phyloP scores from a whole-genome alignment of 441 rosid species.

The Aquilaria agallochum region DNA sequence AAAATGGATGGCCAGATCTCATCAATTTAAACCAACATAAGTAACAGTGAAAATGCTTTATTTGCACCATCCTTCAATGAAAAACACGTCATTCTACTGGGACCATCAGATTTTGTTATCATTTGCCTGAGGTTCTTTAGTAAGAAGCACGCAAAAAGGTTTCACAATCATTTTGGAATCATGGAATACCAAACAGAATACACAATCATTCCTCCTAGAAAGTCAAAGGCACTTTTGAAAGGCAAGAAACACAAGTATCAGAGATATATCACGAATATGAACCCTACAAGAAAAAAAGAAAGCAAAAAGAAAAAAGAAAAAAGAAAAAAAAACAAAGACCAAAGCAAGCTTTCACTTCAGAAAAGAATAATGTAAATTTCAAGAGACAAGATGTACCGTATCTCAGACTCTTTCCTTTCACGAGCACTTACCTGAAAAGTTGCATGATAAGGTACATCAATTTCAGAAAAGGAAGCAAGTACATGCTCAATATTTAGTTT shows the following conservation, averaged over 20 bases:
- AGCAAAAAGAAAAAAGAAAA: constrained; percentile 4
- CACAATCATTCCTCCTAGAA: too few relatives aligned
- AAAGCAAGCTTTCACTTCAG: constrained; percentile 5
- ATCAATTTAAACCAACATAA: too few relatives aligned
- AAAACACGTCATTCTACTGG: too few relatives aligned
- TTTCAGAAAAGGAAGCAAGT: constrained; percentile 12
- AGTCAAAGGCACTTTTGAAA: too few relatives aligned
- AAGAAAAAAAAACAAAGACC: constrained; percentile 1
- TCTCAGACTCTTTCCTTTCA: constrained; percentile 96
- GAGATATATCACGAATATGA: constrained; percentile 1
- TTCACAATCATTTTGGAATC: neutral
- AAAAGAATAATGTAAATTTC: neutral
- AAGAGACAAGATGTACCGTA: constrained; percentile 47
- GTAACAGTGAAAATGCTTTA: too few relatives aligned
- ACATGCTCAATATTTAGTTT: constrained; percentile 2
- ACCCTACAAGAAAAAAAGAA: neutral
- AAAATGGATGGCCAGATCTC: too few relatives aligned
- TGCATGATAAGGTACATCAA: constrained; percentile 13
- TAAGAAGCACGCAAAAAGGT: neutral
- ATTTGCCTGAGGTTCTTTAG: too few relatives aligned
- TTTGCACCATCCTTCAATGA: too few relatives aligned
- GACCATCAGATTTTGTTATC: too few relatives aligned
- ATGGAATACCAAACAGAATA: too few relatives aligned
- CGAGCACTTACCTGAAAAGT: constrained; percentile 64
- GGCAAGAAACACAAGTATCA: neutral